Conservation (phyloP, 139 green algal genomes). For the Chlorella sorokiniana region DNA sequence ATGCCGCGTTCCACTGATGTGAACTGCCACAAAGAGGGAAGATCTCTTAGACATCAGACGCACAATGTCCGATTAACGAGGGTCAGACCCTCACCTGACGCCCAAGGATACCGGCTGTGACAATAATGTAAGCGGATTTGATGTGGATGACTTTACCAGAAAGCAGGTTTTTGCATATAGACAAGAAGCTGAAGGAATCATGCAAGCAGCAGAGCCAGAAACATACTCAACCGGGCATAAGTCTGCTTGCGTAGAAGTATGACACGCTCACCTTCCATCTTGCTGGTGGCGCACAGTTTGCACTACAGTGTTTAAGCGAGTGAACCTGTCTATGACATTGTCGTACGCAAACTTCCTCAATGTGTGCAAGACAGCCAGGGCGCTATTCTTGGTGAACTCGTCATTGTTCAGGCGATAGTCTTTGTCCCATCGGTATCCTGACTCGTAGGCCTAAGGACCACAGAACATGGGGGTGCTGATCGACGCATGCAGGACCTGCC, state of each 20-base stretch:
- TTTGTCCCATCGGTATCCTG: slow-evolving; percentile 32
- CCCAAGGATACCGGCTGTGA: slow-evolving; percentile 32
- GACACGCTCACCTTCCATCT: neutral
- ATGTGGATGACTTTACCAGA: neutral
- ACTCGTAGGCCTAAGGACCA: slow-evolving; percentile 28
- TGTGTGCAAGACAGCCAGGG: neutral
- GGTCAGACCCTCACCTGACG: neutral
- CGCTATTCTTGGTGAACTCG: slow-evolving; percentile 1
- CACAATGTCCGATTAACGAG: neutral
- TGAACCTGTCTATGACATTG: neutral
- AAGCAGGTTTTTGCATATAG: slow-evolving; percentile 5
- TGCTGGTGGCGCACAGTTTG: neutral
- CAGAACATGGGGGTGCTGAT: neutral
- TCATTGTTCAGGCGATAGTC: slow-evolving; percentile 24
- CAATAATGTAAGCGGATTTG: slow-evolving; percentile 13
- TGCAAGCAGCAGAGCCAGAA: neutral
- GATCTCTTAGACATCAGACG: neutral
- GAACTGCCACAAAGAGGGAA: neutral
- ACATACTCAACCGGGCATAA: neutral
- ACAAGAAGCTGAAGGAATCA: neutral
- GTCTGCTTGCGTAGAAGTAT: neutral
- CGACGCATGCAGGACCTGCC: no score
- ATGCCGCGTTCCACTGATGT: slow-evolving; percentile 30
- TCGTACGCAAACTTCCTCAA: neutral
- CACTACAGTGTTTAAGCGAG: neutral